Base-by-base conservation (phyloP, 1,284 basidiomycete species). In the Termitomyces sp. region DNA sequence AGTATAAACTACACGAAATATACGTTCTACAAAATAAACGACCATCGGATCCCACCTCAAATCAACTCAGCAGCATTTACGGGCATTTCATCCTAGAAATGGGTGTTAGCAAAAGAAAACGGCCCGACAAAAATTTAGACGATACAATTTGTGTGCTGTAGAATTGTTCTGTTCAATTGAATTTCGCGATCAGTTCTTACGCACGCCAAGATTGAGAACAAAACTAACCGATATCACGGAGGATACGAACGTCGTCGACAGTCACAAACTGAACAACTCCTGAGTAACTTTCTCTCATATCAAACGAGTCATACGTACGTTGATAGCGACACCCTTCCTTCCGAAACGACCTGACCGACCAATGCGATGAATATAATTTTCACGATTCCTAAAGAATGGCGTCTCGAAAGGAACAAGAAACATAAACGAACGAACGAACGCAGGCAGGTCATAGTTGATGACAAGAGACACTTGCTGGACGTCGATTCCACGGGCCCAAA, bases 291-390 rank as follows among this genome's bases (percentile, higher is more conserved):
- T 44, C 26, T 46, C 41, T 38, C 37, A 41, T 41, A 50, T 38
- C 5, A 51, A 39, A 16, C 49, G 38, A 24, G 35, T 18, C 9
- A 54, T 44, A 74, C 79, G 55, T 65, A 92, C 90, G 71, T 88
- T 97, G 72, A 90, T 93, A 50, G 84, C 93, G 61, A 91, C 94
- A 76, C 93, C 93, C 72, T 96, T 96, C 59, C 93, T 80, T 59
- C 93, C 93, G 69, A 97, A 97, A 53, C 95, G 89, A 63, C 95
- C 95, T 50, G 91, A 93, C 54, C 94, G 86, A 71, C 95, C 95
- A 64, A 97, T 97, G 64, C 95, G 87, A 74, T 98, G 95, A 61
- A 99, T 95, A 74, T 99, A 99, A 72, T 97, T 97, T 78, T 98
- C 95, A 80, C 93, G 93, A 70, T 94, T 94, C 58, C 88, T 91